A percentile compares a stretch with the other conserved stretches of the same genome.
Evolutionary conservation across 2,329 filamentous ascomycete species (phyloP).

Genomic region (Berkeleyomyces basicola): DNA sequence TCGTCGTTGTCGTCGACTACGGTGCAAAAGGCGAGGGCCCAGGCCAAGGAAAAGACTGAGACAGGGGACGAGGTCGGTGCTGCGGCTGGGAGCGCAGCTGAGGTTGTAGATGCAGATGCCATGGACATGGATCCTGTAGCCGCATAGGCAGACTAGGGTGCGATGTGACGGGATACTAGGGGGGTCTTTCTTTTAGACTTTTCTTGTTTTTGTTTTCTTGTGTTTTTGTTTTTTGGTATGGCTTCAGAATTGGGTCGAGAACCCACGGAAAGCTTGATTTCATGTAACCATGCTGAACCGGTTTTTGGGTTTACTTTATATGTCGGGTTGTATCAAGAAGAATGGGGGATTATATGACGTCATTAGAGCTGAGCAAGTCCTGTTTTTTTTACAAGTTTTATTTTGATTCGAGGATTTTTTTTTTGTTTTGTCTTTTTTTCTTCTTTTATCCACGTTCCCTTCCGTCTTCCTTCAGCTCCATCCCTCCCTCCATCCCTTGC

Average conservation of each 20-base stretch:
- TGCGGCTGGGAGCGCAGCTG: not conserved
- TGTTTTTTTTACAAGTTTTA: not conserved
- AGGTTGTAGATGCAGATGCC: not conserved
- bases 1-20: too few species aligned
- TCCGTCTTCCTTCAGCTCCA: not conserved
- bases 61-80: not conserved
- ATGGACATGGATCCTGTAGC: slow-evolving; percentile 1
- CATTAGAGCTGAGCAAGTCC: not conserved
- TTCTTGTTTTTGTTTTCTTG: not conserved
- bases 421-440: not conserved
- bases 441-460: not conserved
- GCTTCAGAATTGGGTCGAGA: too few species aligned
- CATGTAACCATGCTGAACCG: too few species aligned
- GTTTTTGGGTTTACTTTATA: not conserved
- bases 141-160: not conserved
- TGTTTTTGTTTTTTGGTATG: not conserved
- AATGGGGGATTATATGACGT: not conserved
- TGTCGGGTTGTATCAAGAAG: not conserved
- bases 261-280: too few species aligned
- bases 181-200: not conserved
- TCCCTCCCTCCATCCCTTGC: too few species aligned
- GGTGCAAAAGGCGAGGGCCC: not conserved
- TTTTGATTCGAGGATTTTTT: not conserved
- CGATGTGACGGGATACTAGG: not conserved
- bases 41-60: not conserved